phyloP scores from a whole-genome alignment of 208 protist genomes.

The Crithidia acanthocephali region DNA sequence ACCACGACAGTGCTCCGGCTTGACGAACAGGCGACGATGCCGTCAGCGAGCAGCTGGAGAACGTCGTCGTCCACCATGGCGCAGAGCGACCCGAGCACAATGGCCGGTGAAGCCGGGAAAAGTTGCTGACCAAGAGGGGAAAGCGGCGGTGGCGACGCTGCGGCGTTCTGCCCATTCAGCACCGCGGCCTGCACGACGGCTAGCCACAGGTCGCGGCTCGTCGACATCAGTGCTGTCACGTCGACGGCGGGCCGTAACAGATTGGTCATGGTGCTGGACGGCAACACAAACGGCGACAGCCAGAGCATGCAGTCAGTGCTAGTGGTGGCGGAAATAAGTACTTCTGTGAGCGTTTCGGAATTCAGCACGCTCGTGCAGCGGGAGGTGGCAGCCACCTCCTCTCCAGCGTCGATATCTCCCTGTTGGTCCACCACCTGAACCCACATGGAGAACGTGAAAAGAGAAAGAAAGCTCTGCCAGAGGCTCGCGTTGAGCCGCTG shows the following conservation, averaged over 20 bases:
- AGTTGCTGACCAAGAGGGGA: background rate
- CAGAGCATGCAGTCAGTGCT: constrained; percentile 23
- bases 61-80: background rate
- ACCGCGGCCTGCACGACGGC: constrained; percentile 27
- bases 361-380: background rate
- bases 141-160: background rate
- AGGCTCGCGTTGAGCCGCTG: constrained; percentile 25
- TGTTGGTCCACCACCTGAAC: background rate
- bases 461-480: constrained; percentile 12
- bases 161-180: background rate
- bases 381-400: background rate
- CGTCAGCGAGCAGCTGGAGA: background rate
- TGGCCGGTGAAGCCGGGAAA: constrained; percentile 8
- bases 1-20: constrained; percentile 2
- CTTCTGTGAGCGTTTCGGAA: background rate
- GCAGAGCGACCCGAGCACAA: constrained; percentile 8
- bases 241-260: background rate
- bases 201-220: constrained; percentile 10
- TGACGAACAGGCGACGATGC: background rate
- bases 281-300: constrained; percentile 24
- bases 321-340: constrained; percentile 8
- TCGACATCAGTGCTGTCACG: background rate
- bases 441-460: constrained; percentile 16
- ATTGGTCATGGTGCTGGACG: background rate
- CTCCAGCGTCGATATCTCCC: background rate